phyloP scores from a whole-genome alignment of 306 rosid species.

The Cicer yamashitae region DNA sequence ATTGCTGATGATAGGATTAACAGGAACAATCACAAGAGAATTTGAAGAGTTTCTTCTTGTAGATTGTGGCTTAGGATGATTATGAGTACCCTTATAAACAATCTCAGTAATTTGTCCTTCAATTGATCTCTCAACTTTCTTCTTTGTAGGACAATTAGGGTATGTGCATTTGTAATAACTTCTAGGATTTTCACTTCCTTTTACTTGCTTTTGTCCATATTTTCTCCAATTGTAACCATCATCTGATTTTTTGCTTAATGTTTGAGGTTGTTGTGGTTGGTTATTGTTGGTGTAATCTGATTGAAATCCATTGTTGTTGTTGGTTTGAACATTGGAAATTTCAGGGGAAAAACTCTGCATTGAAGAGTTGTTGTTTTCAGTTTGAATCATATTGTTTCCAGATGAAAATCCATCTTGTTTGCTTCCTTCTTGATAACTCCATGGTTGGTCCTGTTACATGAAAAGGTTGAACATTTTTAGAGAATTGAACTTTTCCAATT shows the following conservation, averaged over 20 bases:
- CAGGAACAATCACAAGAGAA: constrained; percentile 52
- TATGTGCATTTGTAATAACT: constrained; percentile 95
- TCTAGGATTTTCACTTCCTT: constrained; percentile 93
- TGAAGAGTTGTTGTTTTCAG: constrained; percentile 56
- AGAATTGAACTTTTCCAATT: neutral
- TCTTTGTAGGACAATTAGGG: constrained; percentile 90
- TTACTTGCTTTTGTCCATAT: constrained; percentile 93
- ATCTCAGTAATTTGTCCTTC: constrained; percentile 96
- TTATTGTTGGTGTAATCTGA: constrained; percentile 51
- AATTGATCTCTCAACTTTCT: constrained; percentile 83
- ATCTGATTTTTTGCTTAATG: constrained; percentile 66
- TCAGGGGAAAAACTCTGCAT: constrained; percentile 64
- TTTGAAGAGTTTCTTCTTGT: constrained; percentile 65
- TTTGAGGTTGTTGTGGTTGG: constrained; percentile 53
- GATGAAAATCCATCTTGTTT: constrained; percentile 55
- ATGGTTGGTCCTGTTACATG: constrained; percentile 55
- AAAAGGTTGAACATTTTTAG: neutral
- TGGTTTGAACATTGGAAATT: constrained; percentile 54
- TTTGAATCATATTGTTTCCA: constrained; percentile 48
- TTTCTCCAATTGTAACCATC: constrained; percentile 96
- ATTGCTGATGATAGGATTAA: constrained; percentile 41
- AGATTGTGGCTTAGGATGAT: constrained; percentile 83
- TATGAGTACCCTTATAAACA: constrained; percentile 88
- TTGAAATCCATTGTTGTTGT: constrained; percentile 49
- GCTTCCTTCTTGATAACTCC: constrained; percentile 59